Conservation (phyloP, 345 rosid species). For the Eucalyptus sideroxylon region DNA sequence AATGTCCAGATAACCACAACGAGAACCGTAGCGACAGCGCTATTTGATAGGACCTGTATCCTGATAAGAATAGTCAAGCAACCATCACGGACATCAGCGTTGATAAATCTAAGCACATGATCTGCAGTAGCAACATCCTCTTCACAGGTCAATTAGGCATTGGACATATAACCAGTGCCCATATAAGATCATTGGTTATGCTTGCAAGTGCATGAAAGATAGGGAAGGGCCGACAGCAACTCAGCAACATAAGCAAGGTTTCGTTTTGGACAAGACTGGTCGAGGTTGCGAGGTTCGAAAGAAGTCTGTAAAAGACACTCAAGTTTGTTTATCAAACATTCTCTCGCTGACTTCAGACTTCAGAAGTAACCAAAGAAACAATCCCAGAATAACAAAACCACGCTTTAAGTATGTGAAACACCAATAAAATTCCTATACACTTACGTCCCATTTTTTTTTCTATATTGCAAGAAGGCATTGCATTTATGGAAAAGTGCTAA, state of each 20-base stretch:
- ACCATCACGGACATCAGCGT: background rate
- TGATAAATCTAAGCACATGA: background rate
- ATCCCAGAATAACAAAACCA: background rate
- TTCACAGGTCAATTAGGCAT: background rate
- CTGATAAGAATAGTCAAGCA: slow-evolving; percentile 28
- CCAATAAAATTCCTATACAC: background rate
- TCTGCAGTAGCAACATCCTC: background rate
- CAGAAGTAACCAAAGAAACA: background rate
- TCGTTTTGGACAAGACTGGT: background rate
- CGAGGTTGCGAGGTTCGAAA: background rate
- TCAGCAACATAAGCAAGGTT: background rate
- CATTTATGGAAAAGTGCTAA: background rate
- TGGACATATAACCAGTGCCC: background rate
- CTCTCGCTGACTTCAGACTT: background rate
- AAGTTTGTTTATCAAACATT: background rate
- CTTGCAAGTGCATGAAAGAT: background rate
- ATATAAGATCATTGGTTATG: background rate
- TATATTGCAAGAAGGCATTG: background rate
- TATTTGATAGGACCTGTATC: slow-evolving; percentile 79
- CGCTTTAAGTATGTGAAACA: background rate
- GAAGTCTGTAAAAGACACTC: background rate
- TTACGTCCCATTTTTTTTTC: background rate
- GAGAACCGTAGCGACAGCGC: slow-evolving; percentile 58
- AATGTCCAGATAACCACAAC: slow-evolving; percentile 34
- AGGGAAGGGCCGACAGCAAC: background rate